Base-by-base conservation (phyloP, 495 filamentous ascomycete species). In the Barbatosphaeria neglecta region DNA sequence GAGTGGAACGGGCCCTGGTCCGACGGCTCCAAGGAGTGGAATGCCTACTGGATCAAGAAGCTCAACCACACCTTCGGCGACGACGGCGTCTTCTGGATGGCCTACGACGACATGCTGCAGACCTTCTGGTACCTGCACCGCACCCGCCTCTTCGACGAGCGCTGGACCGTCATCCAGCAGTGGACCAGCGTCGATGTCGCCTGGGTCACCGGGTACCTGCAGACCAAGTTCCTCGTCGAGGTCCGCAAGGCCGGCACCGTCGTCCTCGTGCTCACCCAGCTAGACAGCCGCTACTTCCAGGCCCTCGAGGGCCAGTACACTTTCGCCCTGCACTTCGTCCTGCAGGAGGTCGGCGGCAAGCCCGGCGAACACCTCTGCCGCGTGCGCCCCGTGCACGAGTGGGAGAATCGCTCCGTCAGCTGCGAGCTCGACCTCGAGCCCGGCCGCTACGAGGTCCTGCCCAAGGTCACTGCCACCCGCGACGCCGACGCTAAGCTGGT, bases 1-100 rank as follows among this genome's bases (percentile, higher is more conserved):
- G 84, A 85, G 64, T 87, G 84, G 77, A 76, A 67, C 22, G 78
- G 79, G 7, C 70, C 82, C 6, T 86, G 83, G 80, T 78, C 76
- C 43, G 65, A 68, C 43, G 65, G 85, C 5, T 85, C 81, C 4
- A 80, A 83, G 54, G 76, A 88, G 58, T 90, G 85, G 85, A 88
- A 82, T 15, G 64, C 81, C 0, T 75, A 86, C 54, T 87, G 82
- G 85, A 80, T 88, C 72, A 59, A 77, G 45, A 72, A 73, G 33
- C 64, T 88, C 8, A 68, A 75, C 16, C 83, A 88, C 52, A 75
- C 69, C 37, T 90, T 88, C 55, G 85, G 85, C 33, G 79, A 89
- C 50, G 85, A 88, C 52, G 83, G 83, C 11, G 74, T 58, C 13
- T 68, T 66, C 37, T 68, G 65, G 65, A 68, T 68, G 65, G 49